Evolutionary conservation across 1,284 basidiomycete species (phyloP), one percentile per base, ranked within the genome.

Genomic region (Microbotryum silenes-acaulis): DNA sequence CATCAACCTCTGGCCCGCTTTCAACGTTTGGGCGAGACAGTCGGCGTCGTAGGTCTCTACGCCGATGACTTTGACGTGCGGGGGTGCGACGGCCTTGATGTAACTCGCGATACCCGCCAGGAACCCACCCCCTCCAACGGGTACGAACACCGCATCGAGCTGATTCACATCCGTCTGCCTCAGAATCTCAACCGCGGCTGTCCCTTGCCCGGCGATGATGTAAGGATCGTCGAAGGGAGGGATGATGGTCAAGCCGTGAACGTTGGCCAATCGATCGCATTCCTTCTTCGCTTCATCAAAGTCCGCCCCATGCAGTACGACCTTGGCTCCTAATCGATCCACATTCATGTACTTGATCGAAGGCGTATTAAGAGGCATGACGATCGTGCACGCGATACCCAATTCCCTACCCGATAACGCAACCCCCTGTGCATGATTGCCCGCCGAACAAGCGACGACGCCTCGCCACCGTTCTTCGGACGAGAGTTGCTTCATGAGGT

Each of bases 361-460:
- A 1, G 96, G 96, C 1, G 96, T 98, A 23, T 86, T 91, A 37
- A 86, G 80, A 1, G 96, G 96, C 96, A 99, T 98, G 68, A 99
- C 91, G 69, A 99, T 97, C 16, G 93, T 97, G 70, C 92, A 96
- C 4, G 93, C 91, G 64, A 98, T 89, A 51, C 82, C 83, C 42
- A 99, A 83, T 58, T 85, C 84, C 46, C 85, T 79, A 14, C 92
- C 92, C 10, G 94, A 92, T 58, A 98, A 82, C 2, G 96, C 96
- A 47, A 99, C 96, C 31, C 96, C 96, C 77, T 99, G 96, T 0
- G 96, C 96, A 76, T 99, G 96, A 74, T 99, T 99, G 23, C 96
- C 94, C 62, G 93, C 96, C 73, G 90, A 94, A 75, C 94, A 99
- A 48, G 96, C 97, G 61, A 98, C 82, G 68, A 99, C 96, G 63